phyloP scores from a whole-genome alignment of 805 yeast species.

The Saitoella complicata region DNA sequence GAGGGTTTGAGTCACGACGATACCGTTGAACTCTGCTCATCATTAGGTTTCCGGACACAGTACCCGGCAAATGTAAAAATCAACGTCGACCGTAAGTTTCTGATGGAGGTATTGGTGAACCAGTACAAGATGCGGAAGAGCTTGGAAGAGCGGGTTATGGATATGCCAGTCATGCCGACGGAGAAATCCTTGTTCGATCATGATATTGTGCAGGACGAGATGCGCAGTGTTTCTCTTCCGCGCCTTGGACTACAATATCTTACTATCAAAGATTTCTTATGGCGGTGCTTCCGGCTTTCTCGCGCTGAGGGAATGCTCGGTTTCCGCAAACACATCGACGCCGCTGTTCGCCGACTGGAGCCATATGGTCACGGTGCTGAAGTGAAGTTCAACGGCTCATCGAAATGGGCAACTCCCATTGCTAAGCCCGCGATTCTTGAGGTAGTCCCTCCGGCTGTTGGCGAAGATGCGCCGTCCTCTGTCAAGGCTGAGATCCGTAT shows the following conservation, averaged over 20 bases:
- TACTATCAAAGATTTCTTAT: conserved; percentile 17
- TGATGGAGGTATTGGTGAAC: conserved; percentile 12
- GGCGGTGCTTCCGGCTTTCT: conserved; percentile 13
- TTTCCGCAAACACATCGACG: conserved; percentile 14
- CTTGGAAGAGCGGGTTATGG: neutral
- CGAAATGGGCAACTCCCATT: conserved; percentile 14
- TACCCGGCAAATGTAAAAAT: conserved; percentile 1
- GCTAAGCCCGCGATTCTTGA: conserved; percentile 11
- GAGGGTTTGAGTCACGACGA: conserved; percentile 11
- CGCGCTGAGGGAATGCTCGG: conserved; percentile 14
- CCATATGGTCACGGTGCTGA: conserved; percentile 6
- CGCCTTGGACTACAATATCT: conserved; percentile 18
- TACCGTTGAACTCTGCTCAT: conserved; percentile 7
- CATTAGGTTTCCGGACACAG: conserved; percentile 6
- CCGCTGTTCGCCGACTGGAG: conserved; percentile 12
- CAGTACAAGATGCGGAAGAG: conserved; percentile 5
- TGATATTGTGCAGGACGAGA: neutral
- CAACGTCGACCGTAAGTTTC: conserved; percentile 4
- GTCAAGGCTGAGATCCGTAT: conserved; percentile 16
- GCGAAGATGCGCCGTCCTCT: conserved; percentile 13
- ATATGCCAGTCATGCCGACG: conserved; percentile 5
- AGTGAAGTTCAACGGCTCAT: conserved; percentile 12
- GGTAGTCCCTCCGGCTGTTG: conserved; percentile 16
- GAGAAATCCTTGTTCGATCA: conserved; percentile 1
- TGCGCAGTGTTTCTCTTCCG: conserved; percentile 11